A percentile compares a stretch with the other conserved stretches of the same genome.
phyloP scores from a whole-genome alignment of 2,329 filamentous ascomycete species.

The Fusarium aywerte region DNA sequence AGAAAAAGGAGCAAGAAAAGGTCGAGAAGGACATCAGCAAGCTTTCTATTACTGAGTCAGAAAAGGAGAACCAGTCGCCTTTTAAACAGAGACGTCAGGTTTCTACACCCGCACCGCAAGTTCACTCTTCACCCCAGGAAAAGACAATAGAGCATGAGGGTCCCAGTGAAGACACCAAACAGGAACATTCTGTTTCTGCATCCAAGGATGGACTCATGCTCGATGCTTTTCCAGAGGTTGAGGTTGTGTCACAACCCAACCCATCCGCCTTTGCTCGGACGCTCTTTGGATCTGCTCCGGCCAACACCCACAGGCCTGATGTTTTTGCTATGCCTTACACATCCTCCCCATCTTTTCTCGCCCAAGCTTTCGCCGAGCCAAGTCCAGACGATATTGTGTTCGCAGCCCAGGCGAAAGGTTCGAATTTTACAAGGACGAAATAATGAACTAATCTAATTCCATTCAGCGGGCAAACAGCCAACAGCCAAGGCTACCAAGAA shows the following conservation, averaged over 20 bases:
- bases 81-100: conserved; percentile 40
- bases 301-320: conserved; percentile 47
- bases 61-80: conserved; percentile 47
- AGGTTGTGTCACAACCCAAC: conserved; percentile 29
- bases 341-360: conserved; percentile 59
- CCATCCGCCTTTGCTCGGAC: conserved; percentile 69
- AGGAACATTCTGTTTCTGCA: neutral
- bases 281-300: conserved; percentile 59
- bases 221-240: conserved; percentile 5
- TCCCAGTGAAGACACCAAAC: neutral
- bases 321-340: conserved; percentile 62
- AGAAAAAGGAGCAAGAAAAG: conserved; percentile 58
- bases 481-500: conserved; percentile 54
- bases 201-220: neutral
- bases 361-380: conserved; percentile 80
- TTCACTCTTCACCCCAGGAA: neutral
- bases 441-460: conserved; percentile 64
- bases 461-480: conserved; percentile 65
- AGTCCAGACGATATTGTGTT: conserved; percentile 93
- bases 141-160: neutral
- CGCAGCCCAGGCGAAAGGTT: conserved; percentile 90
- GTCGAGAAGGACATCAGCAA: conserved; percentile 47
- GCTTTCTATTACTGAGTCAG: conserved; percentile 48
- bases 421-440: conserved; percentile 65
- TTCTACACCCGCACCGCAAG: neutral